Base-by-base conservation (phyloP, 306 rosid genomes). In the Gillenia trifoliata region DNA sequence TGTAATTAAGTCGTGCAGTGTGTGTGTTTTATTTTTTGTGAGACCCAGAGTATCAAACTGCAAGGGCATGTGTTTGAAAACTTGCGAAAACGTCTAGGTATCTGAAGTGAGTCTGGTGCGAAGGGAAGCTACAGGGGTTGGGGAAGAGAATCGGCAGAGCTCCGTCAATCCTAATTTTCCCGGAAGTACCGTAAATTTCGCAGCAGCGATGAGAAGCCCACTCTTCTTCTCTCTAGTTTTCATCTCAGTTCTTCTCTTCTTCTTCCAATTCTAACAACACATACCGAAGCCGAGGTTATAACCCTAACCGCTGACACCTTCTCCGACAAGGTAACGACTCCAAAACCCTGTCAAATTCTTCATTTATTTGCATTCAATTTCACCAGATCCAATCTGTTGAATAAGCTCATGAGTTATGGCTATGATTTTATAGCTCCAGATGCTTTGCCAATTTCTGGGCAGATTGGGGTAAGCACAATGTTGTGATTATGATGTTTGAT, bases 281-380 rank as follows among this genome's bases (percentile, higher is more conserved):
- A 47, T 4, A 4, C 82, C 30, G 60, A 68, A 25, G 86, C 98
- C 10, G 97, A 93, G 80, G 96, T 93, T 34, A 83, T 93, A 71
- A 82, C 92, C 60, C 84, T 93, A 80, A 91, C 96, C 40, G 68
- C 87, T 4, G 97, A 90, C 55, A 93, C 97, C n/a, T 93, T 93
- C 88, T 87, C 91, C n/a, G 97, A 93, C 70, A 93, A 93, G 98
- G 98, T 93, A 73, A 76, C 62, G 0, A 1, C 61, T 28, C 6
- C 16, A n/a, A 65, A 52, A 40, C 11, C 54, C 64, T 7, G 30
- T 74, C 71, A 33, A 61, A 19, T 19, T 57, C 11, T 3, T 26
- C 33, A 22, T 64, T 15, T 40, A 3, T 72, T 65, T 36, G 5
- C 38, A 20, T 55, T 28, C 34, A 12, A 11, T 26, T 25, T 49